Evolutionary conservation across 2,329 filamentous ascomycete species (phyloP).

Genomic region (Paecilomyces dactylethromorphus): DNA sequence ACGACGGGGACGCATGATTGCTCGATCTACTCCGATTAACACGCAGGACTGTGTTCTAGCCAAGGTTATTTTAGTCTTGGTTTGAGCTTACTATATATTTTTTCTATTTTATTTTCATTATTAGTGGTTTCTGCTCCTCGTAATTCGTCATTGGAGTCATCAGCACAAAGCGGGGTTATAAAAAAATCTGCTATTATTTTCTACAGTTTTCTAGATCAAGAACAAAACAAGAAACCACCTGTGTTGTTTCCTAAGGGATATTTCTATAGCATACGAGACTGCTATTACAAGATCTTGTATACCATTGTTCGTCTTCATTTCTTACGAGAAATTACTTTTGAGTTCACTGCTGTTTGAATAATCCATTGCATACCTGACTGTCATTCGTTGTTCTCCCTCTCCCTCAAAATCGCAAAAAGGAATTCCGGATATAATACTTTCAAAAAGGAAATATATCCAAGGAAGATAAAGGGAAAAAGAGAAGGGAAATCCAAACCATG

Average conservation of each 20-base stretch:
- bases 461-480: not conserved
- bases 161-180: not conserved
- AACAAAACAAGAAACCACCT: not conserved
- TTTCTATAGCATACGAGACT: too few relatives aligned
- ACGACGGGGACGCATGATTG: not conserved
- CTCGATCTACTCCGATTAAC: not conserved
- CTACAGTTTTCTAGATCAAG: not conserved
- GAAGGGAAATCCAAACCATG: constrained; percentile 46
- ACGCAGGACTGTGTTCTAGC: not conserved
- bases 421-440: not conserved
- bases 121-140: not conserved
- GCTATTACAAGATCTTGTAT: too few relatives aligned
- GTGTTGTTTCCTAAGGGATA: not conserved
- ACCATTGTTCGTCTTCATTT: too few relatives aligned
- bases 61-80: not conserved
- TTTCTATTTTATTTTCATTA: not conserved
- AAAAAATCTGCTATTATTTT: not conserved
- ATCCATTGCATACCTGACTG: too few relatives aligned
- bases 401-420: too few relatives aligned
- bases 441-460: not conserved
- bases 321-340: too few relatives aligned
- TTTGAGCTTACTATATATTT: not conserved
- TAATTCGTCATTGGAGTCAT: too few relatives aligned
- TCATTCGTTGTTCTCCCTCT: too few relatives aligned
- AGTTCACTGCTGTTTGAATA: too few relatives aligned